Conservation (phyloP, 495 filamentous ascomycete genomes). For the Sphaerosporella brunnea region DNA sequence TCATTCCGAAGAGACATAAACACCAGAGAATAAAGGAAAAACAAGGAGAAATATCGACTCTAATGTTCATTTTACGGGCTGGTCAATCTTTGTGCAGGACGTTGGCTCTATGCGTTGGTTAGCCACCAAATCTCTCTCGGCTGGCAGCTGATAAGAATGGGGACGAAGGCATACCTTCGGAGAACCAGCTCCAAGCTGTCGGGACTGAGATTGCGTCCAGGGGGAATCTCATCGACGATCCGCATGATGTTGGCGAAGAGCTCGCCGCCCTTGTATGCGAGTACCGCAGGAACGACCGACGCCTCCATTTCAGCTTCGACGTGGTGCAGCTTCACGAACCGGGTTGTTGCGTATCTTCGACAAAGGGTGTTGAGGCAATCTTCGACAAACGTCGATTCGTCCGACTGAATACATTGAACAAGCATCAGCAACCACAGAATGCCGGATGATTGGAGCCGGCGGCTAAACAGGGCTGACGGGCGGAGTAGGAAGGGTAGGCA, state of each 20-base stretch:
- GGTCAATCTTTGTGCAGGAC: neutral
- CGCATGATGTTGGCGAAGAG: constrained; percentile 80
- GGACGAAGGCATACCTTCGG: constrained; percentile 33
- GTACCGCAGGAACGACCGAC: constrained; percentile 68
- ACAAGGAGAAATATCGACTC: neutral
- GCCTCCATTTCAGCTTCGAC: constrained; percentile 90
- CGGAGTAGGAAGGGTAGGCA: constrained; percentile 27
- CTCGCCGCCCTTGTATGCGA: constrained; percentile 78
- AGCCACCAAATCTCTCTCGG: neutral
- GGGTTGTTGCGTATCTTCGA: constrained; percentile 44
- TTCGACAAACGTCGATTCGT: constrained; percentile 58
- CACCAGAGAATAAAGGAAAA: neutral
- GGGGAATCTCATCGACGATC: constrained; percentile 67
- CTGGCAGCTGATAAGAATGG: too few species aligned
- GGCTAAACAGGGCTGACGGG: neutral
- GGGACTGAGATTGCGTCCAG: constrained; percentile 40
- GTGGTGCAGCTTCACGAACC: constrained; percentile 82
- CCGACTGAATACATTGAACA: constrained; percentile 37
- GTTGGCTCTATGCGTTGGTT: neutral
- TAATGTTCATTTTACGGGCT: neutral
- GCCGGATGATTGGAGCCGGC: neutral
- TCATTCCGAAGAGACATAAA: neutral
- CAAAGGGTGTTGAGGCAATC: constrained; percentile 57
- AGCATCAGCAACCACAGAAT: constrained; percentile 6
- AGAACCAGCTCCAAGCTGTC: constrained; percentile 44